Conservation (phyloP, 129 eudicot species). For the Apium graveolens region DNA sequence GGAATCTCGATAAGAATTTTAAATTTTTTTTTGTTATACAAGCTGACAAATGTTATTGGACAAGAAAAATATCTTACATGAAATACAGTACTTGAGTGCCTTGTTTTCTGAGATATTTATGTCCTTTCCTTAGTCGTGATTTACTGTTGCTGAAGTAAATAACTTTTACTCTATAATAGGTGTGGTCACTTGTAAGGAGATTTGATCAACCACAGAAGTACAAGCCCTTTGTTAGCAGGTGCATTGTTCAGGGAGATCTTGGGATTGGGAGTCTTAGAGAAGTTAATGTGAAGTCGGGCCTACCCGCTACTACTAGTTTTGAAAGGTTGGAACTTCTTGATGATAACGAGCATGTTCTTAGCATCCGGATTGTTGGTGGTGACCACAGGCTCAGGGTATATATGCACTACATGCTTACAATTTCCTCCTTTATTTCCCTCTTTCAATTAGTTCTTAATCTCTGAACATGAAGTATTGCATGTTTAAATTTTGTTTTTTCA, state of each 20-base stretch:
- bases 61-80: neutral
- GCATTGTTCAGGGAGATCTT: constrained; percentile 44
- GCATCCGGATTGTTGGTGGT: constrained; percentile 53
- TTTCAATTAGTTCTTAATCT: neutral
- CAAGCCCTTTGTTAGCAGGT: constrained; percentile 67
- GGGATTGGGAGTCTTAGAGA: constrained; percentile 63
- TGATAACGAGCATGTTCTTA: constrained; percentile 55
- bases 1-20: neutral
- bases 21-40: neutral
- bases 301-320: constrained; percentile 61
- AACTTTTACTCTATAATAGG: constrained; percentile 18
- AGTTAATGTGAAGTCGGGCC: constrained; percentile 66
- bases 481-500: neutral
- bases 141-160: neutral
- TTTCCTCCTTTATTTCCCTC: neutral
- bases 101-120: neutral
- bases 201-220: constrained; percentile 66
- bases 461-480: neutral
- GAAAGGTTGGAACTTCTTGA: constrained; percentile 70
- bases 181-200: constrained; percentile 64
- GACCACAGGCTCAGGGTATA: constrained; percentile 79
- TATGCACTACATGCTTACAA: neutral
- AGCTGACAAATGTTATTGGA: neutral
- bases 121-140: neutral
- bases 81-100: neutral